phyloP scores from a whole-genome alignment of 129 eudicot genomes.

The Centrapalus pauciflorus region DNA sequence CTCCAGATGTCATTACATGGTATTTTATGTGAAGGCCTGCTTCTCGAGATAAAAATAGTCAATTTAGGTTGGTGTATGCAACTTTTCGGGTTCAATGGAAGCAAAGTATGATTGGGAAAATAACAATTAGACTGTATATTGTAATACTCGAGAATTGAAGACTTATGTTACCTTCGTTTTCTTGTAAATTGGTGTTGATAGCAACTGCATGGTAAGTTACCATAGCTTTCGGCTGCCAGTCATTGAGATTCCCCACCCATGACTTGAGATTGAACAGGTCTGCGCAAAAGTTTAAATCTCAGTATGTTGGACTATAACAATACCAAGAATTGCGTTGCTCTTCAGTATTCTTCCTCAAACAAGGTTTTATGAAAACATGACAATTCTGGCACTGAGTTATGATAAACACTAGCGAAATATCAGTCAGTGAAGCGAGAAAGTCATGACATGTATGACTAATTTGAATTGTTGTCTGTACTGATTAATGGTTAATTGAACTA shows the following conservation, averaged over 20 bases:
- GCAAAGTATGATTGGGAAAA: background rate
- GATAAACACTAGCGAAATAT: background rate
- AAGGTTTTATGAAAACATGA: background rate
- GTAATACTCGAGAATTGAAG: background rate
- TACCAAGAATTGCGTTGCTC: background rate
- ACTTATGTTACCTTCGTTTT: constrained; percentile 64
- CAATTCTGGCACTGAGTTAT: background rate
- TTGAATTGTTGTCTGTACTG: background rate
- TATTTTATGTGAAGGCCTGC: constrained; percentile 77
- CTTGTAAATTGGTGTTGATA: constrained; percentile 84
- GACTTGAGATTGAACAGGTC: constrained; percentile 68
- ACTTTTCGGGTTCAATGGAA: background rate
- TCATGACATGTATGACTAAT: constrained; percentile 4
- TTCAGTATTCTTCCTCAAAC: background rate
- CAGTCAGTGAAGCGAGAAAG: background rate
- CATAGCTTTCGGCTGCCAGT: constrained; percentile 90
- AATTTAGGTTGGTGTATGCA: background rate
- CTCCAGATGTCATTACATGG: constrained; percentile 79
- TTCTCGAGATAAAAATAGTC: background rate
- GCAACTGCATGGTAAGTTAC: constrained; percentile 80
- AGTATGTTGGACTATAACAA: background rate
- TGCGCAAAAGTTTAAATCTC: constrained; percentile 21
- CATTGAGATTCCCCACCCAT: constrained; percentile 71
- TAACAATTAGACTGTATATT: background rate
- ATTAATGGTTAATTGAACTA: background rate